Percentiles rank a stretch among this genome's conserved stretches.
phyloP scores from a whole-genome alignment of 495 filamentous ascomycete species.

The Gamarada debralockiae region DNA sequence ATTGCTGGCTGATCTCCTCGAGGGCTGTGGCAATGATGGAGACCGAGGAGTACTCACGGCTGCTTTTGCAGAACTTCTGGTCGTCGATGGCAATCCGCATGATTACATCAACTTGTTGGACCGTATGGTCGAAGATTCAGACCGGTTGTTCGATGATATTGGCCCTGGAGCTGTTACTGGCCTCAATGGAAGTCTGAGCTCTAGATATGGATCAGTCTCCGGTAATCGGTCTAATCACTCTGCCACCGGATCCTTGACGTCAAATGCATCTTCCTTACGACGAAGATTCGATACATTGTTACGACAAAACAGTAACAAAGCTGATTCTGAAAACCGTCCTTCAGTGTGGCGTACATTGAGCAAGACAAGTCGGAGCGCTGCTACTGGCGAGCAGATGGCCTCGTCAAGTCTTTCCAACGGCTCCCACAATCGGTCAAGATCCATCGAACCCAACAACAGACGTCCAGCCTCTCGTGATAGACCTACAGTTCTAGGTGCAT shows the following conservation, averaged over 20 bases:
- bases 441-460: constrained; percentile 59
- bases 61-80: constrained; percentile 85
- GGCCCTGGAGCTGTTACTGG: constrained; percentile 39
- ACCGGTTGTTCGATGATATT: constrained; percentile 77
- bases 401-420: constrained; percentile 55
- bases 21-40: constrained; percentile 91
- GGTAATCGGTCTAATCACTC: constrained; percentile 40
- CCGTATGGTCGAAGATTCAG: constrained; percentile 87
- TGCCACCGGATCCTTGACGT: constrained; percentile 45
- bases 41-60: constrained; percentile 87
- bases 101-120: constrained; percentile 89
- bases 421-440: constrained; percentile 70
- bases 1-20: constrained; percentile 81
- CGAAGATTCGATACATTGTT: constrained; percentile 72
- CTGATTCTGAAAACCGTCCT: constrained; percentile 58
- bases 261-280: constrained; percentile 77
- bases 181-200: constrained; percentile 14
- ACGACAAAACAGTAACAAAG: constrained; percentile 72
- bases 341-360: constrained; percentile 87
- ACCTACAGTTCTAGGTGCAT: constrained; percentile 57
- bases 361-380: constrained; percentile 65
- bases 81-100: constrained; percentile 70
- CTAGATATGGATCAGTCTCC: constrained; percentile 43
- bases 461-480: constrained; percentile 67
- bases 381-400: constrained; percentile 45